These are phyloP conservation scores for Pseudocercospora cruenta DNA, from an alignment of 2,329 filamentous ascomycete species.

Conservation along the genomic window DNA sequence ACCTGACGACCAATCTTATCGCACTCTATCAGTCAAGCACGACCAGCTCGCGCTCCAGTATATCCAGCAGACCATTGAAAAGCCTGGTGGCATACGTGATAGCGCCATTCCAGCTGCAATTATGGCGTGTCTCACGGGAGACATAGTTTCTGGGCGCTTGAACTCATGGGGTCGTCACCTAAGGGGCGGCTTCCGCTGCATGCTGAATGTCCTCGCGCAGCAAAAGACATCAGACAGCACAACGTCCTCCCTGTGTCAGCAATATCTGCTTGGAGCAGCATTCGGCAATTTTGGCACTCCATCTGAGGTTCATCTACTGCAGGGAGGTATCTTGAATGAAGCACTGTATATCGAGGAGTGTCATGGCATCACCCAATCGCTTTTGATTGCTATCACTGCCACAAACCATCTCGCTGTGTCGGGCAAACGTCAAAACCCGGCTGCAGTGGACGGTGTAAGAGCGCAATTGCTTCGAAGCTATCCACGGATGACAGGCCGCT, in stretches of 20 bases:
- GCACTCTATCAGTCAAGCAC: slow-evolving; percentile 11
- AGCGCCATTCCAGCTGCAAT: slow-evolving; percentile 16
- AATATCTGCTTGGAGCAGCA: slow-evolving; percentile 12
- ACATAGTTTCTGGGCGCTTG: slow-evolving; percentile 5
- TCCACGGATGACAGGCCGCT: background rate
- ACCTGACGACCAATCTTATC: slow-evolving; percentile 3
- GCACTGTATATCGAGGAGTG: slow-evolving; percentile 15
- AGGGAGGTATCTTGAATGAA: background rate
- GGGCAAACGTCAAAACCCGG: background rate
- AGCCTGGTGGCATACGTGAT: slow-evolving; percentile 1
- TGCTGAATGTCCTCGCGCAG: slow-evolving; percentile 6
- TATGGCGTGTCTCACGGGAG: slow-evolving; percentile 14
- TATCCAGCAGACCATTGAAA: slow-evolving; percentile 14
- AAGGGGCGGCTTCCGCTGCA: slow-evolving; percentile 10
- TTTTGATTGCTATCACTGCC: slow-evolving; percentile 3
- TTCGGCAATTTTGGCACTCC: slow-evolving; percentile 11
- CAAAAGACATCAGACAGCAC: slow-evolving; percentile 11
- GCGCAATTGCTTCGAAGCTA: background rate
- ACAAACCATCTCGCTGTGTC: slow-evolving; percentile 9
- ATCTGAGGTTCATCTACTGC: slow-evolving; percentile 1
- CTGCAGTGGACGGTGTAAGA: background rate
- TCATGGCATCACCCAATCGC: slow-evolving; percentile 8
- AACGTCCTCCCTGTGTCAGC: slow-evolving; percentile 8
- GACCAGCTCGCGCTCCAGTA: slow-evolving; percentile 11
- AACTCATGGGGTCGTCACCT: slow-evolving; percentile 10